phyloP scores from a whole-genome alignment of 805 yeast genomes.

The Ogataea zsoltii region DNA sequence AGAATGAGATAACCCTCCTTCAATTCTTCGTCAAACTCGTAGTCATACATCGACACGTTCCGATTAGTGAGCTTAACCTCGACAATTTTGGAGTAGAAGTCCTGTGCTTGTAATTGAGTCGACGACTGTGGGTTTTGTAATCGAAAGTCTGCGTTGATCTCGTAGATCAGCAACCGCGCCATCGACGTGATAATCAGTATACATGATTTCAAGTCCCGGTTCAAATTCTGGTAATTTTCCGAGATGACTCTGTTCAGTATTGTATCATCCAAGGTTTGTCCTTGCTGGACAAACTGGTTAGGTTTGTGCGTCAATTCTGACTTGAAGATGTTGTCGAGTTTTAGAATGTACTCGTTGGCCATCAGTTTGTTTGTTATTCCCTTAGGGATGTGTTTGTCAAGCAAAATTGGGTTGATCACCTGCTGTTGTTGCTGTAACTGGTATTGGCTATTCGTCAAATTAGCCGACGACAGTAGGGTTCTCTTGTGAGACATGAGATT shows the following conservation, averaged over 20 bases:
- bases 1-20: conserved; percentile 63
- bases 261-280: conserved; percentile 34
- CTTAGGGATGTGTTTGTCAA: conserved; percentile 35
- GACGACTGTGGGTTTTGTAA: conserved; percentile 34
- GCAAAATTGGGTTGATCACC: conserved; percentile 34
- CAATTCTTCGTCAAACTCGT: conserved; percentile 65
- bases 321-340: conserved; percentile 34
- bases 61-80: conserved; percentile 49
- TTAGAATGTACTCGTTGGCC: conserved; percentile 35
- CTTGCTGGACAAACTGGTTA: conserved; percentile 29
- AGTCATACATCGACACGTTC: conserved; percentile 74
- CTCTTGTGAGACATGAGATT: conserved; percentile 32
- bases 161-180: conserved; percentile 38
- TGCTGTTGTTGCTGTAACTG: conserved; percentile 31
- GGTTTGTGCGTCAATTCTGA: conserved; percentile 35
- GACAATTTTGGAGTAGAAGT: conserved; percentile 33
- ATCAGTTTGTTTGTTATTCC: conserved; percentile 30
- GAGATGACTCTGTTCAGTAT: conserved; percentile 32
- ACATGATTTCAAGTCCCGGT: conserved; percentile 34
- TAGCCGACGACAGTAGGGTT: conserved; percentile 22
- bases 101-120: conserved; percentile 44
- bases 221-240: conserved; percentile 31
- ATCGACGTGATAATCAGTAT: conserved; percentile 36
- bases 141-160: conserved; percentile 32
- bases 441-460: conserved; percentile 19